These are phyloP conservation scores for Colletotrichum trifolii DNA, from an alignment of 2,329 filamentous ascomycete species.

Conservation along the genomic window DNA sequence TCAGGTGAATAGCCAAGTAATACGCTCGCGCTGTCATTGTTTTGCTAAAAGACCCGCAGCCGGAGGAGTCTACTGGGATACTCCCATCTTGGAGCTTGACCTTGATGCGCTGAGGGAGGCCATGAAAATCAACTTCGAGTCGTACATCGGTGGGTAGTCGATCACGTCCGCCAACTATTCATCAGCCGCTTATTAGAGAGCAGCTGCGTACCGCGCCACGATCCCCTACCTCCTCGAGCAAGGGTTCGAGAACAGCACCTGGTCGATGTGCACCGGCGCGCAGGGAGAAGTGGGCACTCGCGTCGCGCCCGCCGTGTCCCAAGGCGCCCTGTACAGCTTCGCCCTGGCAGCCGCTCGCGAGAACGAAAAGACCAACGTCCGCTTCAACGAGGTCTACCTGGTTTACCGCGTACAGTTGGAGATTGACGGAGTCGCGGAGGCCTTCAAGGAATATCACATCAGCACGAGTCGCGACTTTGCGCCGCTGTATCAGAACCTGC, in stretches of 20 bases:
- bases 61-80: constrained; percentile 41
- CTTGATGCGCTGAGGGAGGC: constrained; percentile 38
- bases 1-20: constrained; percentile 39
- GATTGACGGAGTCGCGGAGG: constrained; percentile 6
- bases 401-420: constrained; percentile 44
- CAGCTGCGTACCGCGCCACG: constrained; percentile 46
- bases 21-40: too few relatives aligned
- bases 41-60: constrained; percentile 30
- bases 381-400: constrained; percentile 53
- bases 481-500: constrained; percentile 14
- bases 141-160: constrained; percentile 45
- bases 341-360: constrained; percentile 44
- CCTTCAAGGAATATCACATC: background rate
- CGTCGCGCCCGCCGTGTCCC: constrained; percentile 43
- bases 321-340: constrained; percentile 51
- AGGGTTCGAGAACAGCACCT: constrained; percentile 41
- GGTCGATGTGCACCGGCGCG: constrained; percentile 48
- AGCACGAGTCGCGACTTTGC: constrained; percentile 18
- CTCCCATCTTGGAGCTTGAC: constrained; percentile 39
- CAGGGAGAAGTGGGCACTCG: constrained; percentile 41
- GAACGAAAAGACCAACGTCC: constrained; percentile 46
- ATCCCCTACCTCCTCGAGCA: constrained; percentile 47
- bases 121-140: constrained; percentile 42
- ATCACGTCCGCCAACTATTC: background rate
- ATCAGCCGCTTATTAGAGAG: too few relatives aligned